Conservation (phyloP, 148 eudicot genomes). For the Cornus kousa region DNA sequence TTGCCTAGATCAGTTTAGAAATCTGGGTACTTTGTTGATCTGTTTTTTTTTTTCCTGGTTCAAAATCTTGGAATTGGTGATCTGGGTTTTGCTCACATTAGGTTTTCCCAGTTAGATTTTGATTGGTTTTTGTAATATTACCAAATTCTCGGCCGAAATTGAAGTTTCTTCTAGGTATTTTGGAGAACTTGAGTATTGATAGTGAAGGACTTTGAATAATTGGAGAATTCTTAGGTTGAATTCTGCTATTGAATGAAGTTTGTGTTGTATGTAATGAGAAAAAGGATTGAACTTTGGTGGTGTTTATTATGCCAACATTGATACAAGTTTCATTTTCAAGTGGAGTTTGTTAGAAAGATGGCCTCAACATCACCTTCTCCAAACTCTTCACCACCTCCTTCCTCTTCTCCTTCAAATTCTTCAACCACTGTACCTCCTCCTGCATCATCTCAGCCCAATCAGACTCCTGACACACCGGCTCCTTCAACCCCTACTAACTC, state of each 20-base stretch:
- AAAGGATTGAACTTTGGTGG: not conserved
- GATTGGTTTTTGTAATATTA: constrained; percentile 14
- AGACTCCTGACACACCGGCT: constrained; percentile 18
- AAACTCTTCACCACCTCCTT: constrained; percentile 26
- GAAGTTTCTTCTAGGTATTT: not conserved
- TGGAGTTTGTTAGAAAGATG: constrained; percentile 35
- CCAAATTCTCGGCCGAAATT: constrained; percentile 3
- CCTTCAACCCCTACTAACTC: constrained; percentile 18
- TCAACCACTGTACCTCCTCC: constrained; percentile 7
- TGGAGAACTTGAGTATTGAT: constrained; percentile 10
- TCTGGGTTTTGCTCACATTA: constrained; percentile 42
- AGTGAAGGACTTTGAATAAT: constrained; percentile 9
- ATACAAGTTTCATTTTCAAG: constrained; percentile 25
- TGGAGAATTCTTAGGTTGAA: not conserved
- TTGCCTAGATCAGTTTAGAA: not conserved
- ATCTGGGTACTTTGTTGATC: constrained; percentile 13
- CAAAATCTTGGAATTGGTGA: constrained; percentile 22
- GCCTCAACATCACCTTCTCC: constrained; percentile 33
- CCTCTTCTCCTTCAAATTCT: constrained; percentile 6
- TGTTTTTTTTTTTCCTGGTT: constrained; percentile 7
- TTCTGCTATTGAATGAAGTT: constrained; percentile 13
- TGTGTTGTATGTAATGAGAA: no score
- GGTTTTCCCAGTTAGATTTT: constrained; percentile 14
- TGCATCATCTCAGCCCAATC: constrained; percentile 5
- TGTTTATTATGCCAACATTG: not conserved